Base-by-base conservation (phyloP, 2,329 filamentous ascomycete species). In the Scytalidium lignicola region DNA sequence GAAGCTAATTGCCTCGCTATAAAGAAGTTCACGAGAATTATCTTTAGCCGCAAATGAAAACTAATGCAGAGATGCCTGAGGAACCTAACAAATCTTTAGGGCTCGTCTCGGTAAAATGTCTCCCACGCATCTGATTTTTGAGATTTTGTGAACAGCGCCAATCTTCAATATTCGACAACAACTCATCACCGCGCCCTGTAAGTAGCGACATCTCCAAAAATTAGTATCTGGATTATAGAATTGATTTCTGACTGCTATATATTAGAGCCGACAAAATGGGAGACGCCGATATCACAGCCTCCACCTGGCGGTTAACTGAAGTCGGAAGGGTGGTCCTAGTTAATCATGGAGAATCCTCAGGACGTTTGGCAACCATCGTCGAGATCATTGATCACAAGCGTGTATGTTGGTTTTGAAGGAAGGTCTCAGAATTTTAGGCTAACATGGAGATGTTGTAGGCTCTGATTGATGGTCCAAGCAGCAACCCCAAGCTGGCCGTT, bases 301-400 rank as follows among this genome's bases (percentile, higher is more conserved):
- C 87, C 70, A 81, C 84, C 74, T 95, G 90, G 90, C 91, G 91
- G 81, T 82, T 90, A 76, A 91, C 99, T 74, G 91, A 99, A 86
- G 89, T 96, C 75, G 93, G 93, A 85, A 90, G 93, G 73, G 85
- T 99, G 70, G 86, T 96, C 73, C 84, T 95, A 74, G 85, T 97
- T 79, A 86, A 89, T 74, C 74, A 74, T 67, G 77, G 82, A 70
- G 87, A 90, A 70, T 84, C 85, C 66, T 88, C 79, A 64, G 91
- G 91, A 78, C 88, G 88, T 73, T 83, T 97, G 67, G 95, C 91
- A 68, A 79, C 85, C 67, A 92, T 99, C 70, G 90, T 96, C 76
- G 92, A 99, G 85, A 97, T 99, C 76, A 93, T 99, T 79, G 93
- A 99, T 79, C 92, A 99, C 87, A 96, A 96, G 85, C 90, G 93